A percentile compares a stretch with the other conserved stretches of the same genome.
These are phyloP conservation scores for Aspergillus oerlinghausenensis DNA, from an alignment of 2,329 filamentous ascomycete species.

Conservation along the genomic window DNA sequence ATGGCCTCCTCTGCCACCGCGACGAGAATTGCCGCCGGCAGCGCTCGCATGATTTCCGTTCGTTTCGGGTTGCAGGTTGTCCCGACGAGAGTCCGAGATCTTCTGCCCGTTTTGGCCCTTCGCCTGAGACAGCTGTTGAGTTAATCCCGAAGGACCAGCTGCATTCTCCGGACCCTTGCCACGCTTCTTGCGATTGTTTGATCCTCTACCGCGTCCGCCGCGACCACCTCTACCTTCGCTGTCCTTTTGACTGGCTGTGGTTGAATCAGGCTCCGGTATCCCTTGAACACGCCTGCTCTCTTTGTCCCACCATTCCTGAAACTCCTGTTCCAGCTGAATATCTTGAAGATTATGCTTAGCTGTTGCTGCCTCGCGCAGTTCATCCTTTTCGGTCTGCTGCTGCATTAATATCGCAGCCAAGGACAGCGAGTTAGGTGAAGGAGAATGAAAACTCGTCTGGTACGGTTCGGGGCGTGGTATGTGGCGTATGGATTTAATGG, in stretches of 20 bases:
- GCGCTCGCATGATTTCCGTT: conserved; percentile 11
- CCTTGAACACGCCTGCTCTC: conserved; percentile 36
- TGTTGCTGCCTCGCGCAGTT: conserved; percentile 69
- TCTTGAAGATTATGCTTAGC: conserved; percentile 87
- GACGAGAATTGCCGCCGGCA: conserved; percentile 14
- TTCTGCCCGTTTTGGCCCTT: conserved; percentile 4
- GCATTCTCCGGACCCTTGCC: conserved; percentile 7
- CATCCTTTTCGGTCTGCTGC: conserved; percentile 78
- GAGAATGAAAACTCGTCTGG: conserved; percentile 36
- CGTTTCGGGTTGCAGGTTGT: conserved; percentile 6
- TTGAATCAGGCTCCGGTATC: conserved; percentile 21
- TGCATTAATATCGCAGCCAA: conserved; percentile 86
- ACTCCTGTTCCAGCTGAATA: conserved; percentile 94
- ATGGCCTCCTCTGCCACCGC: conserved; percentile 16
- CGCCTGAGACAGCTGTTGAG: conserved; percentile 9
- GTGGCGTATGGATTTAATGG: conserved; percentile 45
- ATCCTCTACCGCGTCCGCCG: conserved; percentile 12
- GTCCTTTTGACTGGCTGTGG: conserved; percentile 8
- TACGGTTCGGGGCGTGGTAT: conserved; percentile 40
- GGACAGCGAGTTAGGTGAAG: conserved; percentile 64
- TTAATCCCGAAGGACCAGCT: conserved; percentile 3
- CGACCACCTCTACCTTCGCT: conserved; percentile 11
- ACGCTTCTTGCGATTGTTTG: conserved; percentile 10
- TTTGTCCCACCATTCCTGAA: conserved; percentile 62
- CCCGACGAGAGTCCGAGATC: conserved; percentile 8